phyloP scores from a whole-genome alignment of 306 rosid genomes.

The apple (Malus domestica) region ASM211411v1 NC_041793.1:38167001-38167500 shows the following conservation, averaged over 20 bases:
- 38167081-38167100: conserved; percentile 4
- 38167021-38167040: background rate
- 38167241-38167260: conserved; percentile 97
- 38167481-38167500: conserved; percentile 95
- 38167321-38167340: conserved; percentile 1
- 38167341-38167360: background rate
- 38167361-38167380: background rate
- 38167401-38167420: conserved; percentile 9
- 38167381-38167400: background rate
- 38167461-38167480: conserved; percentile 95
- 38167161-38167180: conserved; percentile 92
- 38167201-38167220: conserved; percentile 85
- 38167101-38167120: conserved; percentile 88
- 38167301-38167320: conserved; percentile 3
- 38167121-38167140: conserved; percentile 98
- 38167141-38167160: conserved; percentile 94
- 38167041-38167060: background rate
- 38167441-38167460: conserved; percentile 96
- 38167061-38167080: background rate
- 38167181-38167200: conserved; percentile 73
- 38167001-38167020: background rate
- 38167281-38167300: background rate
- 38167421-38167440: conserved; percentile 89
- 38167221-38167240: conserved; percentile 91
- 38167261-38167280: conserved; percentile 17